phyloP scores from a whole-genome alignment of 208 protist species.

The Wallacemonas sp. region DNA sequence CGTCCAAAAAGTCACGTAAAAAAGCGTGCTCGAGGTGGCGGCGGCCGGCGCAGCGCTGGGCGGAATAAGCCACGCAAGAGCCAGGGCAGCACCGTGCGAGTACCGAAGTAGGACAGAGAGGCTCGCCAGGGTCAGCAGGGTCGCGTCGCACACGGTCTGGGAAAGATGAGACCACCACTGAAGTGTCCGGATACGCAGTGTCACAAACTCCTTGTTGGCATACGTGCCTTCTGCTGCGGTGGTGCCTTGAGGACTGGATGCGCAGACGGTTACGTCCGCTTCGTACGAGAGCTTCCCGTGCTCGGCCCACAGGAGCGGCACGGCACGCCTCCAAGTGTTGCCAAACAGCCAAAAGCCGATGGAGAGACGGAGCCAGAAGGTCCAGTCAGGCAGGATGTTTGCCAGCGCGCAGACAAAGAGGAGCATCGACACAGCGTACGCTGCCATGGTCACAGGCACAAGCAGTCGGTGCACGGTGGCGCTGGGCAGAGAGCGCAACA shows the following conservation, averaged over 20 bases:
- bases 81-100: neutral
- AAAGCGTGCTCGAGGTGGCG: neutral
- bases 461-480: conserved; percentile 3
- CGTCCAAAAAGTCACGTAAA: conserved; percentile 1
- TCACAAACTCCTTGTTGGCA: neutral
- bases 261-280: too few species aligned
- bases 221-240: neutral
- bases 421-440: conserved; percentile 4
- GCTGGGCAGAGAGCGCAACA: neutral
- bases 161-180: conserved; percentile 4
- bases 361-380: neutral
- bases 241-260: too few species aligned
- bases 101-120: neutral
- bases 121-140: neutral
- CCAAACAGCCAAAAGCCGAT: neutral
- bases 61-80: neutral
- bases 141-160: neutral
- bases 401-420: conserved; percentile 10
- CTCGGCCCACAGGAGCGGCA: conserved; percentile 6
- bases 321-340: conserved; percentile 2
- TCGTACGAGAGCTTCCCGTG: neutral
- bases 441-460: neutral
- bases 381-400: neutral
- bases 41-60: neutral
- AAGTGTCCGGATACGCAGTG: neutral